Percentiles rank a stretch among this genome's conserved stretches.
These are phyloP conservation scores for Solanum chacoense DNA, from an alignment of 305 asterid genomes.

Conservation along the genomic window DNA sequence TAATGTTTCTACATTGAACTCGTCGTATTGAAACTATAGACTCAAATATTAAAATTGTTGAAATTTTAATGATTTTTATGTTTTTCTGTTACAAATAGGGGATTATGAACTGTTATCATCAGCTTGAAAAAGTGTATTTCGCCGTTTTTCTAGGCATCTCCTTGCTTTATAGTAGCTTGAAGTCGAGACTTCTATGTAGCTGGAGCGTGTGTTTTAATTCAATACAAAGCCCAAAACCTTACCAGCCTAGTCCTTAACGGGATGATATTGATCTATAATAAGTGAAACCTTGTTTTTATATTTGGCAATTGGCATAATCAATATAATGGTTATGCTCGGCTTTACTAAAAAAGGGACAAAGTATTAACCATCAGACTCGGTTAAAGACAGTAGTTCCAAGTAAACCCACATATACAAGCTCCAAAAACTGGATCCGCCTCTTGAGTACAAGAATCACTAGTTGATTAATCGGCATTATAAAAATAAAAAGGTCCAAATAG, in stretches of 20 bases:
- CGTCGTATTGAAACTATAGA: too few relatives aligned
- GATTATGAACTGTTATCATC: too few relatives aligned
- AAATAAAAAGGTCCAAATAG: not conserved
- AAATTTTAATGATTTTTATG: too few relatives aligned
- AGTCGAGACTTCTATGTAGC: too few relatives aligned
- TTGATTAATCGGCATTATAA: not conserved
- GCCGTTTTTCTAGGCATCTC: too few relatives aligned
- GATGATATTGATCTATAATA: not conserved
- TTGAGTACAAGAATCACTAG: not conserved
- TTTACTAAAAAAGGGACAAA: not conserved
- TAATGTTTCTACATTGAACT: too few relatives aligned
- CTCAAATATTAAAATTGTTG: too few relatives aligned
- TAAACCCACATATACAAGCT: not conserved
- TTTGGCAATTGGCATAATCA: not conserved
- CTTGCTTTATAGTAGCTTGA: not conserved
- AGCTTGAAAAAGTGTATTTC: too few relatives aligned
- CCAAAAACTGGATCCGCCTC: not conserved
- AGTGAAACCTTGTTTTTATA: not conserved
- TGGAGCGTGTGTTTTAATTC: too few relatives aligned
- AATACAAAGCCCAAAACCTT: not conserved
- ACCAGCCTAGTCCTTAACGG: not conserved
- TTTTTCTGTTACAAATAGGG: too few relatives aligned
- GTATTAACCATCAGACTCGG: not conserved
- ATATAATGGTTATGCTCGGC: too few relatives aligned
- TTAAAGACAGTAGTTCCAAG: not conserved